Percentiles rank a stretch among this genome's conserved stretches.
Evolutionary conservation across 2,329 filamentous ascomycete genomes (phyloP).

Genomic region (Colletotrichum sp.): DNA sequence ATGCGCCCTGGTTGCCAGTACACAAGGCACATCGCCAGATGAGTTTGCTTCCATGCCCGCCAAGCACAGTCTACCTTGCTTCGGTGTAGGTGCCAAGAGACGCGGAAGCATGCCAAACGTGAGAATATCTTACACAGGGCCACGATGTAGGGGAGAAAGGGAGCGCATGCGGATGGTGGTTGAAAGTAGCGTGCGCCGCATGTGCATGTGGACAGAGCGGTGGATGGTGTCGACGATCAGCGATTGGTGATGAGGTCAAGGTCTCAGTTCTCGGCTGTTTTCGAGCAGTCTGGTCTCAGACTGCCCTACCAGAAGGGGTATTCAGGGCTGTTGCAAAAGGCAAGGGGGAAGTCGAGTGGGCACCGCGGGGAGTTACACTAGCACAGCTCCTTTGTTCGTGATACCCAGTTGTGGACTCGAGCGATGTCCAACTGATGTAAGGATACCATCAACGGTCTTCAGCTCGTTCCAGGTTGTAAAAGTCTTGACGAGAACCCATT

Average conservation of each 20-base stretch:
- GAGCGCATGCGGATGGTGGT: constrained; percentile 3
- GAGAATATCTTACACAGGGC: not conserved
- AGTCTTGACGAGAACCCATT: not conserved
- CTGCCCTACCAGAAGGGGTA: not conserved
- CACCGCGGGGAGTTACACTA: not conserved
- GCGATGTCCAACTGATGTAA: not conserved
- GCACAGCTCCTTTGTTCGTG: constrained; percentile 3
- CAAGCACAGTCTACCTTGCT: not conserved
- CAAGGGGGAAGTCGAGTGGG: not conserved
- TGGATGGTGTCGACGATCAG: not conserved
- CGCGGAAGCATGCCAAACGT: not conserved
- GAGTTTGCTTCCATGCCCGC: not conserved
- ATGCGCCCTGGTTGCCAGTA: not conserved
- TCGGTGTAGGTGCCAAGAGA: not conserved
- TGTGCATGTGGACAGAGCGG: not conserved
- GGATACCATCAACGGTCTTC: not conserved
- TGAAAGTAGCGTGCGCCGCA: constrained; percentile 1
- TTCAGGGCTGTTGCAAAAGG: not conserved
- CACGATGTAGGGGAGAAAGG: not conserved
- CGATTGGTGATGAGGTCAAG: not conserved
- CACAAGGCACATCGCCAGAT: not conserved
- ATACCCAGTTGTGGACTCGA: not conserved
- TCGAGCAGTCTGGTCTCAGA: not conserved
- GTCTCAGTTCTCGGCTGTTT: constrained; percentile 12
- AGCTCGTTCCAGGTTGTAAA: not conserved